These are phyloP conservation scores for Priceomyces medius DNA, from an alignment of 805 yeast genomes.

Conservation along the genomic window DNA sequence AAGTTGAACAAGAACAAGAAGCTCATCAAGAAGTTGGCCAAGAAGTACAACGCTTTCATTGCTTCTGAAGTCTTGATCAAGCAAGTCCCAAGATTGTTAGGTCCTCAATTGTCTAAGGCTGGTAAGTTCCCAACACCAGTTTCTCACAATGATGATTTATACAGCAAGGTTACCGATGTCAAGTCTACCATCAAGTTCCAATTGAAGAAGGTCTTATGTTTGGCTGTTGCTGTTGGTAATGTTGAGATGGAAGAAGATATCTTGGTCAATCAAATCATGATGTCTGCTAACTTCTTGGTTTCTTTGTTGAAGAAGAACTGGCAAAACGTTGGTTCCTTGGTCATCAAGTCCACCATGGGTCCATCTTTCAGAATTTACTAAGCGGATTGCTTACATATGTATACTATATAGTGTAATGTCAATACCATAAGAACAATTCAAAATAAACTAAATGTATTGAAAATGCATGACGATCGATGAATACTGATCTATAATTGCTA, in stretches of 20 bases:
- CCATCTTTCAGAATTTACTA: conserved; percentile 99
- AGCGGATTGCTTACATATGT: conserved; percentile 20
- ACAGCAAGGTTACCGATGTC: conserved; percentile 93
- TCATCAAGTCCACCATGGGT: conserved; percentile 99
- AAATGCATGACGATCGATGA: background rate
- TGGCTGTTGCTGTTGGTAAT: conserved; percentile 99
- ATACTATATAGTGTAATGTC: background rate
- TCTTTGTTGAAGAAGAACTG: conserved; percentile 99
- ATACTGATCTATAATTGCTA: conserved; percentile 3
- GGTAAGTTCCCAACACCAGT: conserved; percentile 99
- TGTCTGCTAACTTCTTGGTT: conserved; percentile 98
- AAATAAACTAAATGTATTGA: background rate
- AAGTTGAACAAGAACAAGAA: conserved; percentile 99
- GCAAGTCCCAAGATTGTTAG: conserved; percentile 99
- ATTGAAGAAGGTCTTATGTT: conserved; percentile 98
- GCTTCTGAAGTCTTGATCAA: conserved; percentile 99
- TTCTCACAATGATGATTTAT: conserved; percentile 97
- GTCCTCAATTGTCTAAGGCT: conserved; percentile 99
- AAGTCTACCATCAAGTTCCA: conserved; percentile 99
- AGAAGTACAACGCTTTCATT: conserved; percentile 99
- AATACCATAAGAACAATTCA: background rate
- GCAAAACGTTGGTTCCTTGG: conserved; percentile 99
- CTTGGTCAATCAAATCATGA: conserved; percentile 95
- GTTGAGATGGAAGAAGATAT: conserved; percentile 98
- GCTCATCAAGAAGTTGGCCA: conserved; percentile 98